These are phyloP conservation scores for Zangia roseola DNA, from an alignment of 768 basidiomycete genomes.

Conservation along the genomic window DNA sequence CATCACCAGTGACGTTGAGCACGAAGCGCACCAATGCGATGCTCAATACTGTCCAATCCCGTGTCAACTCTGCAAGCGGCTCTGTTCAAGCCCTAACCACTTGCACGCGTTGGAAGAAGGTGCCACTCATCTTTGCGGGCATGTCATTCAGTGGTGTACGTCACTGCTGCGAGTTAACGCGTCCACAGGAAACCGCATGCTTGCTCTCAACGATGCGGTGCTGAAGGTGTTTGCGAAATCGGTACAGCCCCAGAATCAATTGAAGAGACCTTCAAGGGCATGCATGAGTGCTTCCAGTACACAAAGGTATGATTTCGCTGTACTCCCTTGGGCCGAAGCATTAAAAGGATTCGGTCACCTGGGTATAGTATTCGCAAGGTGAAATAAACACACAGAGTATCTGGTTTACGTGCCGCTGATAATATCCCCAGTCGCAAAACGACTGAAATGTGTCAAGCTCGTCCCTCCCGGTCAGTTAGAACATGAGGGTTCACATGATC, in stretches of 20 bases:
- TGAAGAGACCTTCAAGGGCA: slow-evolving; percentile 59
- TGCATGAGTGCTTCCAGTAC: slow-evolving; percentile 59
- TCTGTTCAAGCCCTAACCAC: slow-evolving; percentile 47
- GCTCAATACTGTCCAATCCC: slow-evolving; percentile 49
- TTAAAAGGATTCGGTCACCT: not conserved
- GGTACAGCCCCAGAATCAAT: slow-evolving; percentile 55
- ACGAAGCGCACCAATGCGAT: slow-evolving; percentile 50
- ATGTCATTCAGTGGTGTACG: slow-evolving; percentile 4
- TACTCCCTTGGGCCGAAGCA: not conserved
- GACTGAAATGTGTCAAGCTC: slow-evolving; percentile 46
- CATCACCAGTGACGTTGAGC: slow-evolving; percentile 43
- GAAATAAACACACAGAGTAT: not conserved
- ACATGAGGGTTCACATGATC: slow-evolving; percentile 52
- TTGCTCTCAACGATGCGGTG: slow-evolving; percentile 43
- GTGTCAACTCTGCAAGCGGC: slow-evolving; percentile 55
- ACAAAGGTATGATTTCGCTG: slow-evolving; percentile 45
- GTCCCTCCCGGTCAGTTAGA: slow-evolving; percentile 41
- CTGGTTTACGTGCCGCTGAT: not conserved
- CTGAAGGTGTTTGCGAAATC: slow-evolving; percentile 54
- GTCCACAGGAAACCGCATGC: slow-evolving; percentile 42
- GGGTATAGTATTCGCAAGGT: slow-evolving; percentile 54
- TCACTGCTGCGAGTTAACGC: slow-evolving; percentile 1
- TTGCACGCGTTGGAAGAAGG: slow-evolving; percentile 46
- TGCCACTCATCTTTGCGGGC: slow-evolving; percentile 60
- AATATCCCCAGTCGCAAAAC: slow-evolving; percentile 41